phyloP scores from a whole-genome alignment of 1,284 basidiomycete genomes.

The Pyrrhoderma lamaoense region DNA sequence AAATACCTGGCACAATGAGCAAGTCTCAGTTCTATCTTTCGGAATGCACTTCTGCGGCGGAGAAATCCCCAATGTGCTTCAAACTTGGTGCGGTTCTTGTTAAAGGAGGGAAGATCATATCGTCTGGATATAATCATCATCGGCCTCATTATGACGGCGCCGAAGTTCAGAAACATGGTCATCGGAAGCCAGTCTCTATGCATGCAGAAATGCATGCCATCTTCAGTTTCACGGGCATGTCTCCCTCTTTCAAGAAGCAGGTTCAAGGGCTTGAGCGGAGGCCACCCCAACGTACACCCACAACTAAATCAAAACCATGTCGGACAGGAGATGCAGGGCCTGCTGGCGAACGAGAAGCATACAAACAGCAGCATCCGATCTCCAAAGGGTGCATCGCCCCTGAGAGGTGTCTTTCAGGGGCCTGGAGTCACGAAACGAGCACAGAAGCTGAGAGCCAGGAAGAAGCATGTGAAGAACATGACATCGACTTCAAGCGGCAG shows the following conservation, averaged over 20 bases:
- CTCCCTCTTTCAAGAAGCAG: conserved; percentile 48
- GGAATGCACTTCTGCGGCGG: conserved; percentile 43
- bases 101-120: conserved; percentile 51
- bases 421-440: conserved; percentile 13
- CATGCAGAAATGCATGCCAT: conserved; percentile 59
- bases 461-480: conserved; percentile 11
- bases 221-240: conserved; percentile 44
- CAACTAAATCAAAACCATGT: conserved; percentile 21
- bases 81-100: conserved; percentile 51
- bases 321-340: conserved; percentile 14
- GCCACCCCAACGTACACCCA: conserved; percentile 24
- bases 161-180: conserved; percentile 34
- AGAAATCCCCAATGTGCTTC: conserved; percentile 48
- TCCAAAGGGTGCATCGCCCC: conserved; percentile 21
- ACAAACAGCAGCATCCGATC: conserved; percentile 12
- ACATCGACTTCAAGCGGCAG: conserved; percentile 1
- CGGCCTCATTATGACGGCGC: conserved; percentile 46
- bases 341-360: conserved; percentile 17
- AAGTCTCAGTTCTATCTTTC: conserved; percentile 49
- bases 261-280: conserved; percentile 36
- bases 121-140: conserved; percentile 47
- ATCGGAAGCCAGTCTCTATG: conserved; percentile 49
- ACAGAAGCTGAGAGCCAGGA: conserved; percentile 16
- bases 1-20: conserved; percentile 28
- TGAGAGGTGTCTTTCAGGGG: conserved; percentile 23